Base-by-base conservation (phyloP, 768 basidiomycete species). In the Lactifluus echinatus region DNA sequence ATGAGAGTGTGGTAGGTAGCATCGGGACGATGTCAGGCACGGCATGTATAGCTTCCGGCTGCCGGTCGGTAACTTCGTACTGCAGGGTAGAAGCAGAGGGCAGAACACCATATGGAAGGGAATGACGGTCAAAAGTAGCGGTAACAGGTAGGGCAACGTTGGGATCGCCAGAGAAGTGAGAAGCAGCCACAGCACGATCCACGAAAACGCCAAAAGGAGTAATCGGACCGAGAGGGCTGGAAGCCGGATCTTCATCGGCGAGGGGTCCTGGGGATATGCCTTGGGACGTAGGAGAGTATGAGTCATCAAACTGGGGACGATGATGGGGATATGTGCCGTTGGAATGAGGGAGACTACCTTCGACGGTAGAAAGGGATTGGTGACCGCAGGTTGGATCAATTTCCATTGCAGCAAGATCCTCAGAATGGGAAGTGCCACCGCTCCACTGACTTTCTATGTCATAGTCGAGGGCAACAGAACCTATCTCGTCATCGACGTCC, bases 171-270 rank as follows among this genome's bases (percentile, higher is more conserved):
- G 46, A 42, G 23, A 47, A 43, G 21, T 62, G 64, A 8, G 63
- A 59, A 51, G 79, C 70, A 50, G 81, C 77, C 15, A 89, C 80
- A 15, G 76, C 87, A 50, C 82, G 82, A 73, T 89, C 87, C 36
- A 89, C 78, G 57, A 79, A 89, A 59, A 87, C 81, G 44, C 79
- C 82, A 61, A 89, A 89, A 49, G 88, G 88, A 39, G 88, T 90
- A 62, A 84, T 66, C 3, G 87, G 87, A 53, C 81, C 85, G 44
- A 87, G 69, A 5, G 87, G 87, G 66, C 87, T 89, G 5, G 84
- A 87, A 33, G 68, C 75, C 19, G 71, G 68, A 63, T 84, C 83
- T 55, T 75, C 79, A 33, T 72, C 77, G 60, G 71, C 74, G 55
- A 68, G 73, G 56, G 73, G 72, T 45, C 76, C 79, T 21, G 84